phyloP scores from a whole-genome alignment of 345 rosid genomes.

The Dimocarpus longan region DNA sequence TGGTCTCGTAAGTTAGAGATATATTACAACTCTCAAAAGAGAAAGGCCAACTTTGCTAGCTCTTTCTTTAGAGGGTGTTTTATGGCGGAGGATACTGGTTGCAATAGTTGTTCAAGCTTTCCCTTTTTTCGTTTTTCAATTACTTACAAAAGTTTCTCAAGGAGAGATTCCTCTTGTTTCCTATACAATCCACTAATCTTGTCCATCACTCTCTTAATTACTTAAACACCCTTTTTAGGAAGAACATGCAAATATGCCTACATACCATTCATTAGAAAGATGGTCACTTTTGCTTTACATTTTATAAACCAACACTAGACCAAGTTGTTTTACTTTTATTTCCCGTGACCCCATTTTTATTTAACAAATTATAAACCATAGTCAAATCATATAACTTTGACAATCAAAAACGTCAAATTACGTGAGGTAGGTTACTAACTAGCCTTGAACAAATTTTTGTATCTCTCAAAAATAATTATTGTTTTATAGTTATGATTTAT shows the following conservation, averaged over 20 bases:
- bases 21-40: not conserved
- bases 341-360: too few species aligned
- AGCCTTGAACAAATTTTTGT: too few species aligned
- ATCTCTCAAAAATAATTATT: too few species aligned
- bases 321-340: too few species aligned
- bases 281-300: not conserved
- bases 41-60: not conserved
- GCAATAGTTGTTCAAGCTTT: slow-evolving; percentile 5
- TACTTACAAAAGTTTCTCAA: slow-evolving; percentile 19
- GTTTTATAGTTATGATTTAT: too few species aligned
- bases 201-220: slow-evolving; percentile 14
- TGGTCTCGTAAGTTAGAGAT: slow-evolving; percentile 26
- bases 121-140: slow-evolving; percentile 8
- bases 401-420: too few species aligned
- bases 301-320: too few species aligned
- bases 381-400: too few species aligned
- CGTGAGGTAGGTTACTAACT: too few species aligned
- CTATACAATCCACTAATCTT: slow-evolving; percentile 5
- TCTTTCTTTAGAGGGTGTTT: not conserved
- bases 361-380: too few species aligned
- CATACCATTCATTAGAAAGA: not conserved
- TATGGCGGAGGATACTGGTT: slow-evolving; percentile 4
- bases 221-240: slow-evolving; percentile 15
- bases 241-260: not conserved
- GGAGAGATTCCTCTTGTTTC: slow-evolving; percentile 30